Percentiles rank a stretch among this genome's conserved stretches.
Conservation (phyloP, 306 rosid species). For the Neltuma alba region DNA sequence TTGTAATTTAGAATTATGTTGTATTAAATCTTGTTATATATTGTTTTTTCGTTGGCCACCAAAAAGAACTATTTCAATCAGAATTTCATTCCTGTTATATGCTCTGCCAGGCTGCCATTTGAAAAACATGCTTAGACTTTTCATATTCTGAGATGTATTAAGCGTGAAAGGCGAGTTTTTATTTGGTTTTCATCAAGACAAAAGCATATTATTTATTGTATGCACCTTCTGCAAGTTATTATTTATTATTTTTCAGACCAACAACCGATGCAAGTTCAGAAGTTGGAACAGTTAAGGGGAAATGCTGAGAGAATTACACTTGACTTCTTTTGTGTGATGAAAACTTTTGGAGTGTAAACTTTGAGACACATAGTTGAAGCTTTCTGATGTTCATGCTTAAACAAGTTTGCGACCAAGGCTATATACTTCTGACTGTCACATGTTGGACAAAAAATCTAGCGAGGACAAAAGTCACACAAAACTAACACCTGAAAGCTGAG, state of each 20-base stretch:
- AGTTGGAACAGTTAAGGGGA: background rate
- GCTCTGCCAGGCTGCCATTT: background rate
- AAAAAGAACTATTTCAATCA: background rate
- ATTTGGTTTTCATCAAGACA: no score
- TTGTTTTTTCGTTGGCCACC: background rate
- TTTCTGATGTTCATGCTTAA: background rate
- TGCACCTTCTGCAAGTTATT: no score
- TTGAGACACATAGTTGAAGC: background rate
- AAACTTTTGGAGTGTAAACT: background rate
- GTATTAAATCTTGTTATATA: background rate
- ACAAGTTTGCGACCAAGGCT: background rate
- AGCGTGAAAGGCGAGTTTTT: no score
- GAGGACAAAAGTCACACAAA: no score
- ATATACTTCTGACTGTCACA: background rate
- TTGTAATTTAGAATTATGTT: background rate
- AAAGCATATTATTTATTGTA: no score
- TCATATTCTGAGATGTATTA: background rate
- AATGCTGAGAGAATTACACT: no score
- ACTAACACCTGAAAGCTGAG: no score
- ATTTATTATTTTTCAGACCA: background rate
- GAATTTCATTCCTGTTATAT: no score
- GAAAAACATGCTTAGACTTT: background rate
- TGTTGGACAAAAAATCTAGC: background rate
- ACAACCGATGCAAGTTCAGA: background rate
- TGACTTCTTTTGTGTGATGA: background rate